A percentile compares a stretch with the other conserved stretches of the same genome.
Evolutionary conservation across 352 stramenopile species (phyloP).

Genomic region (Elongisporangium anandrum): DNA sequence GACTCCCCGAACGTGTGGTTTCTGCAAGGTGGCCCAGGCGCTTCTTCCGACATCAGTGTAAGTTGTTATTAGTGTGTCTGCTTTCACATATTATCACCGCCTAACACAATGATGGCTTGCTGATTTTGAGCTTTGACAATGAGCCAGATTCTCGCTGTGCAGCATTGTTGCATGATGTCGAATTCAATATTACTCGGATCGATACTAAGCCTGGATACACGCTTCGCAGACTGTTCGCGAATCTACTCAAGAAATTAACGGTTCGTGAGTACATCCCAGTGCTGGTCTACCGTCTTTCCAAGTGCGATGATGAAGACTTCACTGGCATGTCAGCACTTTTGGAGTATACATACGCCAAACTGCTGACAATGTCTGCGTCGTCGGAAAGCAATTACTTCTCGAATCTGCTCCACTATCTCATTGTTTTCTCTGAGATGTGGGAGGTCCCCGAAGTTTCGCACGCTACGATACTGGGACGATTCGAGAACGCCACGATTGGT

Average conservation of each 20-base stretch:
- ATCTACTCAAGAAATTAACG: conserved; percentile 12
- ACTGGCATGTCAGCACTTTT: conserved; percentile 12
- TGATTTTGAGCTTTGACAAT: conserved; percentile 17
- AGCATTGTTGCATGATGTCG: conserved; percentile 7
- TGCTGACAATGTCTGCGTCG: background rate
- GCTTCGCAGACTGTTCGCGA: conserved; percentile 19
- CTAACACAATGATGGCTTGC: no score
- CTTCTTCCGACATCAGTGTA: conserved; percentile 21
- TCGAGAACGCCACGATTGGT: conserved; percentile 15
- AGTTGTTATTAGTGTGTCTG: background rate
- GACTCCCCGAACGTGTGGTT: conserved; percentile 34
- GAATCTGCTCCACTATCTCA: conserved; percentile 36
- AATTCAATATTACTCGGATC: background rate
- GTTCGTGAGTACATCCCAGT: conserved; percentile 25
- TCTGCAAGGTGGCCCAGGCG: conserved; percentile 33
- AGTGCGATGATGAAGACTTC: conserved; percentile 21
- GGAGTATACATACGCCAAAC: no score
- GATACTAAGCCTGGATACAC: conserved; percentile 11
- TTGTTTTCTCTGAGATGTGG: conserved; percentile 55
- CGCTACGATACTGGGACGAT: conserved; percentile 12
- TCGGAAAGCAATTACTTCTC: conserved; percentile 16
- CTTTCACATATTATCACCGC: no score
- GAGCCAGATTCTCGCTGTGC: conserved; percentile 19
- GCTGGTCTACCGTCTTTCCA: conserved; percentile 28
- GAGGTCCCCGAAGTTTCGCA: conserved; percentile 19